phyloP scores from a whole-genome alignment of 345 rosid species.

The Excoecaria cochinchinensis region DNA sequence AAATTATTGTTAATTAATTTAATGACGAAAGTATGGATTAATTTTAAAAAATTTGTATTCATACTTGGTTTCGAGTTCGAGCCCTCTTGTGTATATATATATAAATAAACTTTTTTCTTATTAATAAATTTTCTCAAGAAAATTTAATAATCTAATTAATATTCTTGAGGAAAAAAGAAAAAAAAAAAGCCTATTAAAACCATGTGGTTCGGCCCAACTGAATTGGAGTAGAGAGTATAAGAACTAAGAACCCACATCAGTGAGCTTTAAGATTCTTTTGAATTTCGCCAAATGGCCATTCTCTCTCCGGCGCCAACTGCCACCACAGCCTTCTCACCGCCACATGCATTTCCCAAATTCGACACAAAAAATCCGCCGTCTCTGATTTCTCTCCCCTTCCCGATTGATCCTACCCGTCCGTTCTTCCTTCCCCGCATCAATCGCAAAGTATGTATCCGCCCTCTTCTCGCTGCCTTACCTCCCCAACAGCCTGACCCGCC shows the following conservation, averaged over 20 bases:
- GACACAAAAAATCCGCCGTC: not conserved
- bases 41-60: too few species aligned
- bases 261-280: too few species aligned
- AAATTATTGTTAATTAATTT: too few species aligned
- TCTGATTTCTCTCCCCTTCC: constrained; percentile 19
- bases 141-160: too few species aligned
- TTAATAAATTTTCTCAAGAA: too few species aligned
- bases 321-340: not conserved
- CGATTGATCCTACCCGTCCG: constrained; percentile 25
- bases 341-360: not conserved
- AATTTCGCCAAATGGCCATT: constrained; percentile 18
- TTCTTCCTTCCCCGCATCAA: constrained; percentile 10
- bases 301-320: constrained; percentile 12
- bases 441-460: constrained; percentile 10
- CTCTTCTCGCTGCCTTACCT: constrained; percentile 38
- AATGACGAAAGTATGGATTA: too few species aligned
- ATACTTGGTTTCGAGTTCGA: too few species aligned
- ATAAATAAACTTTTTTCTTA: too few species aligned
- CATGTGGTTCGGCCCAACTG: not conserved
- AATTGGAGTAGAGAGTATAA: not conserved
- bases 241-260: too few species aligned
- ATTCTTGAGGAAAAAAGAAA: too few species aligned
- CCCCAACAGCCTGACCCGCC: constrained; percentile 54
- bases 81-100: too few species aligned
- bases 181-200: not conserved